phyloP scores from a whole-genome alignment of 176 grass and related monocot species.

The Zoysia japonica region DNA sequence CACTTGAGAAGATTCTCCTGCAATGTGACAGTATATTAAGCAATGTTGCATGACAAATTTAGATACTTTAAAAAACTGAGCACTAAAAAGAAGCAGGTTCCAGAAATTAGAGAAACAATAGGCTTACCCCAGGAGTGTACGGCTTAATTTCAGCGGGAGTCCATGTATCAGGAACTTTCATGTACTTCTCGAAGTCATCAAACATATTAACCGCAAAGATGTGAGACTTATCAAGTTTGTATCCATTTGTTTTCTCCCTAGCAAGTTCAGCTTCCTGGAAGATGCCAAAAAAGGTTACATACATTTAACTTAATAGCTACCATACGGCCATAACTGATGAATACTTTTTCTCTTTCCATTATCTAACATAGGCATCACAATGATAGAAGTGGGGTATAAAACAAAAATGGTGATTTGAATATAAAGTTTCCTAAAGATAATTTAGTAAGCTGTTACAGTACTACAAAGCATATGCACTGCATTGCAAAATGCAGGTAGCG shows the following conservation, averaged over 20 bases:
- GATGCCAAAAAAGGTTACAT: background rate
- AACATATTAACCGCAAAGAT: conserved; percentile 90
- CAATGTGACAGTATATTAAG: conserved; percentile 3
- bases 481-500: background rate
- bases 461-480: background rate
- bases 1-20: conserved; percentile 95
- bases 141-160: conserved; percentile 90
- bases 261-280: conserved; percentile 86
- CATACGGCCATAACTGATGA: background rate
- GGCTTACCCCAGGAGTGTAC: conserved; percentile 75
- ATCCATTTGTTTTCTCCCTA: conserved; percentile 90
- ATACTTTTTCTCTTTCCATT: background rate
- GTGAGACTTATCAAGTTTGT: conserved; percentile 89
- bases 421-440: background rate
- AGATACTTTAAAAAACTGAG: background rate
- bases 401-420: background rate
- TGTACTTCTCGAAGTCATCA: conserved; percentile 92
- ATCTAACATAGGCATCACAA: background rate
- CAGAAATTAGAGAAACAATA: background rate
- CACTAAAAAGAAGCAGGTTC: conserved; percentile 3
- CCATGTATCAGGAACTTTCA: conserved; percentile 94
- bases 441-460: background rate
- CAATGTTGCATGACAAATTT: background rate
- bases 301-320: background rate
- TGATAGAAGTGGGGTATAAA: background rate